Base-by-base conservation (phyloP, 129 eudicot species). In the Erigeron canadensis region DNA sequence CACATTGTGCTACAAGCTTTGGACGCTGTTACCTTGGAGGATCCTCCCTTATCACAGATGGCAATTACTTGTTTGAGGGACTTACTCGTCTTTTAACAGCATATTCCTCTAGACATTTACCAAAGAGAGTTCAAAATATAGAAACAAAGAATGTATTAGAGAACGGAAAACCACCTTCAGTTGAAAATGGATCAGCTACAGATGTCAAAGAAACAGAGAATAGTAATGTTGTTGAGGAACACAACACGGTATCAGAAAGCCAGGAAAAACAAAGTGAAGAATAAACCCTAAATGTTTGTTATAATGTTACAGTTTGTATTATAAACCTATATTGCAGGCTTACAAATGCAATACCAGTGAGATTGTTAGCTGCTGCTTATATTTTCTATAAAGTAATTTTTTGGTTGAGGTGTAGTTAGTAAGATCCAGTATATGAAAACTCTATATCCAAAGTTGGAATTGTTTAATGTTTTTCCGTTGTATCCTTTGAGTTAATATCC, bases 21-120 rank as follows among this genome's bases (percentile, higher is more conserved):
- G 96, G 96, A 54, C 96, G 99, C 45, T 94, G 99, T 80, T 94
- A 94, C 81, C 86, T 92, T 5, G 97, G 97, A 19, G 96, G 93
- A 21, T 83, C 91, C 55, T 77, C 84, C 47, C 96, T 94, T 34
- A 75, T 94, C 48, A 72, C 79, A 18, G 97, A 94, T 60, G 88
- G 90, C 66, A 84, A 82, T 72, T 71, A 74, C 69, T 75, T 86
- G 69, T 90, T 87, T 46, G 96, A 87, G 71, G 97, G 97, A 59
- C 72, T 94, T 42, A 50, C 66, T 40, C 96, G 97, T 28, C 82
- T 94, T 61, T 74, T 94, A 65, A 79, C 97, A 63, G 70, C 84
- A 15, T 77, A 95, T 58, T 72, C 84, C 39, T 68, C 96, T 5
- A 84, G 80, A 79, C 86, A 84, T 10, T 67, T 77, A 39, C 96